Evolutionary conservation across 2,329 filamentous ascomycete species (phyloP), one percentile per base, ranked within the genome.

Genomic region (Hypoxylon sp.): DNA sequence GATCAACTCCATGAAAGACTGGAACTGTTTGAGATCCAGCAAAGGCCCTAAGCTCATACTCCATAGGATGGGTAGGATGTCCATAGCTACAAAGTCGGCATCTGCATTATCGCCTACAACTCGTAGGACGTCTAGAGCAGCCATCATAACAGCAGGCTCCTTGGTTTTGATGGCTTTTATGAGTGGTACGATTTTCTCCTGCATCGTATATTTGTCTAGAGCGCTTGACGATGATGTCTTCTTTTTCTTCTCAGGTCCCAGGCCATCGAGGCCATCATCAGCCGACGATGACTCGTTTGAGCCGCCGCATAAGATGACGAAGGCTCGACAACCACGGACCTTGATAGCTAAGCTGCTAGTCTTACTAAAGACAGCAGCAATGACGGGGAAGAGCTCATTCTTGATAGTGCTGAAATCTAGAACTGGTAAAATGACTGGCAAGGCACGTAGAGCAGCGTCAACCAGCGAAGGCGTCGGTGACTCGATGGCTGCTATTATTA

Each of bases 321-420:
- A 95, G 5, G 96, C 94, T 78, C 98, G 94, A 31, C 98, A 83
- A 3, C 94, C 94, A 31, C 94, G 89, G 35, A 98, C 92, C 80
- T 99, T 99, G 82, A 99, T 98, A 5, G 92, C 93, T 62, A 99
- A 87, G 78, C 94, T 98, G 77, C 89, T 97, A 0, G 96, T 99
- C 77, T 92, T 95, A 74, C 92, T 94, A 77, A 99, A 99, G 0
- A 98, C 96, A 8, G 87, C 84, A 1, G 95, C 93, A 70, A 99
- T 92, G 1, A 97, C 90, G 0, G 96, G 96, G 79, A 99, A 99
- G 0, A 99, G 86, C 70, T 98, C 95, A 74, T 97, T 96, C 80
- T 98, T 99, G 75, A 98, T 94, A 0, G 95, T 98, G 73, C 92
- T 97, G 74, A 98, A 98, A 80, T 99, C 96, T 6, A 99, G 88